A percentile compares a stretch with the other conserved stretches of the same genome.
These are phyloP conservation scores for Cadophora malorum DNA, from an alignment of 2,329 filamentous ascomycete genomes.

Conservation along the genomic window DNA sequence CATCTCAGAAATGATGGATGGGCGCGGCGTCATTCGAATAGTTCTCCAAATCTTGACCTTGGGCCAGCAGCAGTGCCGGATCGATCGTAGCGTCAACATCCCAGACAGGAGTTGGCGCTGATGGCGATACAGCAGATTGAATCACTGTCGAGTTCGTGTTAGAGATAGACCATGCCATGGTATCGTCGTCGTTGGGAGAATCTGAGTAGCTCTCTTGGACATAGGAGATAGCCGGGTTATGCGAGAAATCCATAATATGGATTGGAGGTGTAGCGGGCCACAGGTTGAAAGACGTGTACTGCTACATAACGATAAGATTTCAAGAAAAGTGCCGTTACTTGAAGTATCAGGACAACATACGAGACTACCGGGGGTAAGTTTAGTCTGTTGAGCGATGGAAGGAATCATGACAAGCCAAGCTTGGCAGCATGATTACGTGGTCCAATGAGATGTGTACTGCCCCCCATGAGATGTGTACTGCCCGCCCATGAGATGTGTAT, in stretches of 20 bases:
- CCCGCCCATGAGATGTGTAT: too few species aligned
- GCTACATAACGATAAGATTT: conserved; percentile 14
- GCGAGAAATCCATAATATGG: conserved; percentile 11
- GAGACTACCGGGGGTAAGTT: conserved; percentile 11
- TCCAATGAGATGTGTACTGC: conserved; percentile 17
- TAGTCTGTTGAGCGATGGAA: conserved; percentile 10
- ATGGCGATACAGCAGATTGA: conserved; percentile 15
- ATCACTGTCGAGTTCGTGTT: conserved; percentile 16
- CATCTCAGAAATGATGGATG: conserved; percentile 19
- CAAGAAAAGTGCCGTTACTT: conserved; percentile 3
- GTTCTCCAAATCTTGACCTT: conserved; percentile 15
- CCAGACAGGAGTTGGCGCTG: conserved; percentile 15
- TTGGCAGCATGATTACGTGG: conserved; percentile 16
- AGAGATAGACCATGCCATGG: conserved; percentile 17
- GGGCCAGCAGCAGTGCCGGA: conserved; percentile 17
- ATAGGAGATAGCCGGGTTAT: conserved; percentile 11
- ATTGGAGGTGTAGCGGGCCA: conserved; percentile 15
- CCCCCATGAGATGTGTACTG: conserved; percentile 16
- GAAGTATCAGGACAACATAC: conserved; percentile 17
- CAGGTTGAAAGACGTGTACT: conserved; percentile 10
- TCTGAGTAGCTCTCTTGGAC: conserved; percentile 14
- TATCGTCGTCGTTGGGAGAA: conserved; percentile 13
- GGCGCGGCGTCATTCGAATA: conserved; percentile 17
- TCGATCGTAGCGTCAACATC: conserved; percentile 14
- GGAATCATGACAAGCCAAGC: conserved; percentile 7